A percentile compares a stretch with the other conserved stretches of the same genome.
Evolutionary conservation across 495 filamentous ascomycete genomes (phyloP).

Genomic region (Xylaria curta): DNA sequence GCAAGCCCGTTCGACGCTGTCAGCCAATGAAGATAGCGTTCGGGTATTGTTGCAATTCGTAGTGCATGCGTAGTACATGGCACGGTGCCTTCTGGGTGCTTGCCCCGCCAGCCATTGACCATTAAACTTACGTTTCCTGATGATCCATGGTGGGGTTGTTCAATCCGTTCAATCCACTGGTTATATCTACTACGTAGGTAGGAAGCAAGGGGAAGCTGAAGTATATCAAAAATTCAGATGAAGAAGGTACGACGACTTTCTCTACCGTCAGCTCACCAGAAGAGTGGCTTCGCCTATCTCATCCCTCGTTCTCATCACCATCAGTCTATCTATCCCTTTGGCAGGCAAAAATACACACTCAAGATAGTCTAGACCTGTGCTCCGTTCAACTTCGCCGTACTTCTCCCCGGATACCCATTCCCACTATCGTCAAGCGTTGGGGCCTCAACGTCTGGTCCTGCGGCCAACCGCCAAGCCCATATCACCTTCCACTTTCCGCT

Average conservation of each 20-base stretch:
- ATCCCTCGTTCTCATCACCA: not conserved
- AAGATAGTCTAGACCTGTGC: not conserved
- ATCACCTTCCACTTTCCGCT: conserved; percentile 28
- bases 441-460: not conserved
- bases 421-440: not conserved
- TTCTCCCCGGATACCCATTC: not conserved
- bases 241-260: conserved; percentile 4
- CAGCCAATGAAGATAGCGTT: not conserved
- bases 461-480: conserved; percentile 16
- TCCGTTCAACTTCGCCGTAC: conserved; percentile 1
- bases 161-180: not conserved
- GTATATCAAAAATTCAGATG: not conserved
- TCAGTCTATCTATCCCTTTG: not conserved
- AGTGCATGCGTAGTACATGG: not conserved
- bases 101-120: conserved; percentile 13
- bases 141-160: conserved; percentile 14
- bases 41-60: not conserved
- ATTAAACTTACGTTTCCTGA: not conserved
- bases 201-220: too few relatives aligned
- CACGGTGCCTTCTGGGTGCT: not conserved
- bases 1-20: not conserved
- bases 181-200: not conserved
- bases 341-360: not conserved
- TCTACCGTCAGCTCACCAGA: not conserved
- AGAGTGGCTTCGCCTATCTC: not conserved